Percentiles rank a stretch among this genome's conserved stretches.
These are phyloP conservation scores for Abrus pulchellus DNA, from an alignment of 306 rosid genomes.

Conservation along the genomic window DNA sequence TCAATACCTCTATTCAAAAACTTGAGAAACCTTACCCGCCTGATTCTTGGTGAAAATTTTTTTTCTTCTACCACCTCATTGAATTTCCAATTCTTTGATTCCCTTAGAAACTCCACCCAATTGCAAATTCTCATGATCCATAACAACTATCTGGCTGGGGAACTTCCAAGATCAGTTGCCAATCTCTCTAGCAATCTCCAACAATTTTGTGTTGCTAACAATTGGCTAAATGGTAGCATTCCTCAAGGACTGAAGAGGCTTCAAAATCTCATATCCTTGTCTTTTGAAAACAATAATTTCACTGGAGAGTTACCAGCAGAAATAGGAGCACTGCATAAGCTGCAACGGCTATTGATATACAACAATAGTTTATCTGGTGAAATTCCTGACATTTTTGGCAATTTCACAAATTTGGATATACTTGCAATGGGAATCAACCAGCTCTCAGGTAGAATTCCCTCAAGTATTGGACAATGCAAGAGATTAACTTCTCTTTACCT, in stretches of 20 bases:
- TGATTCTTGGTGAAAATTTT: slow-evolving; percentile 29
- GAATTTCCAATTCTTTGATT: slow-evolving; percentile 48
- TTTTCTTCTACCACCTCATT: slow-evolving; percentile 45
- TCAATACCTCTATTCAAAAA: slow-evolving; percentile 43
- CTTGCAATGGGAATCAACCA: slow-evolving; percentile 43
- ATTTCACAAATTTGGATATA: slow-evolving; percentile 30
- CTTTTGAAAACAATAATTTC: slow-evolving; percentile 48
- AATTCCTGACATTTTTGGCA: slow-evolving; percentile 59
- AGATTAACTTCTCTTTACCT: neutral
- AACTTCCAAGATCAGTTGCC: slow-evolving; percentile 50
- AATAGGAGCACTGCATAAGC: slow-evolving; percentile 42
- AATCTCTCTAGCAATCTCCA: slow-evolving; percentile 48
- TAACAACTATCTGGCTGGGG: slow-evolving; percentile 48
- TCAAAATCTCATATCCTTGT: slow-evolving; percentile 46
- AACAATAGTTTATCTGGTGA: slow-evolving; percentile 51
- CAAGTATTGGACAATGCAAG: slow-evolving; percentile 50
- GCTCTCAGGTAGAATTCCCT: slow-evolving; percentile 46
- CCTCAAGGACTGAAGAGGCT: slow-evolving; percentile 49
- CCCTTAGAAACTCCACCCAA: slow-evolving; percentile 45
- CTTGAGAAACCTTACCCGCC: slow-evolving; percentile 38
- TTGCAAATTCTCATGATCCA: slow-evolving; percentile 36
- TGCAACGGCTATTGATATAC: neutral
- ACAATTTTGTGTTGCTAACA: slow-evolving; percentile 50
- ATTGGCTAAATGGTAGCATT: slow-evolving; percentile 42
- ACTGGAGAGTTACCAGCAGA: slow-evolving; percentile 51